Conservation (phyloP, 345 rosid genomes). For the Diplotaxis tenuifolia region DNA sequence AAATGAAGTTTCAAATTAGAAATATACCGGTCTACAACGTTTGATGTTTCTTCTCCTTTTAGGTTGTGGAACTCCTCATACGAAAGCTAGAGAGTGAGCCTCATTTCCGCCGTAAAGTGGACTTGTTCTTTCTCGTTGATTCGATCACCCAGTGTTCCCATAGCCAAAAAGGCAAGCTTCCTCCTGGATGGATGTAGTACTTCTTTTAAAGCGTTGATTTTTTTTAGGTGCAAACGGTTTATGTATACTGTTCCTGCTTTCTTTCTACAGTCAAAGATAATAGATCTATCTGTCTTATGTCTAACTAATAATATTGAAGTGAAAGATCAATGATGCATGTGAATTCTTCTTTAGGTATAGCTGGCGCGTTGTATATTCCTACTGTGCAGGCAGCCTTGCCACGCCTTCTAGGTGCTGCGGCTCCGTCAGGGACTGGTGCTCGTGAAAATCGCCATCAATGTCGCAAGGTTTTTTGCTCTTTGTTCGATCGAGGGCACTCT, state of each 20-base stretch:
- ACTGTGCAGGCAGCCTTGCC: slow-evolving; percentile 86
- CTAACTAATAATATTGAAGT: background rate
- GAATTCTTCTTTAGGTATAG: slow-evolving; percentile 53
- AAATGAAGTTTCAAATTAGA: slow-evolving; percentile 3
- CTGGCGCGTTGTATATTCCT: slow-evolving; percentile 84
- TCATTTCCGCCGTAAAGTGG: slow-evolving; percentile 78
- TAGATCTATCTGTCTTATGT: slow-evolving; percentile 5
- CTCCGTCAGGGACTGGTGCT: slow-evolving; percentile 77
- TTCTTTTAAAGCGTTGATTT: background rate
- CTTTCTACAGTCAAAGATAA: slow-evolving; percentile 1
- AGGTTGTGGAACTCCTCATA: slow-evolving; percentile 93
- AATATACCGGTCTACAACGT: slow-evolving; percentile 12
- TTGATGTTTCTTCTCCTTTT: slow-evolving; percentile 25
- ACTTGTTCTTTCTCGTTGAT: slow-evolving; percentile 91
- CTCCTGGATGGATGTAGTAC: background rate
- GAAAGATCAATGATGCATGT: slow-evolving; percentile 11
- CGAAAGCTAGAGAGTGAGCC: slow-evolving; percentile 85
- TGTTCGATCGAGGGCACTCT: slow-evolving; percentile 2
- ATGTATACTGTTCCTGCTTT: background rate
- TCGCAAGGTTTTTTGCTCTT: slow-evolving; percentile 61
- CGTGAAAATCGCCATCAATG: slow-evolving; percentile 97
- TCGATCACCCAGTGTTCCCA: slow-evolving; percentile 93
- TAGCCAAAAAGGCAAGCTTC: slow-evolving; percentile 71
- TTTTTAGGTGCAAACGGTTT: background rate
- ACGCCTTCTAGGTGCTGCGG: slow-evolving; percentile 93